These are phyloP conservation scores for Quercus lobata DNA, from an alignment of 331 rosid species.

Conservation along the genomic window DNA sequence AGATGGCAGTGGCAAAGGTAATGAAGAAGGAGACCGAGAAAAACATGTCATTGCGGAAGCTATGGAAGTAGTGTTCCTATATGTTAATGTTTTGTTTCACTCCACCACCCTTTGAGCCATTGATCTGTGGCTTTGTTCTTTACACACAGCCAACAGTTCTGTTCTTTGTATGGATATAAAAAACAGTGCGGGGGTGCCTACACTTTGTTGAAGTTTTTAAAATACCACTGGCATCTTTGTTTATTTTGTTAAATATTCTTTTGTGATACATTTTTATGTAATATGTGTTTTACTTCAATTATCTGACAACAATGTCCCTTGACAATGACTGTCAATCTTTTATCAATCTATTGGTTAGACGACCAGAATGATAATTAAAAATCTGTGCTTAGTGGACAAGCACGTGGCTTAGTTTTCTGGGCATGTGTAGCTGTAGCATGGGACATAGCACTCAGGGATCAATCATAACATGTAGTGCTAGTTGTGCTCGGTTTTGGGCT, in stretches of 20 bases:
- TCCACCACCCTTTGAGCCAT: neutral
- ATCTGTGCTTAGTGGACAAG: too few species aligned
- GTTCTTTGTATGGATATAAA: neutral
- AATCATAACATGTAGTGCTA: too few species aligned
- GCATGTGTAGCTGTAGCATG: too few species aligned
- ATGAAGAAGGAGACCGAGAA: constrained; percentile 98
- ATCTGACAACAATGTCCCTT: neutral
- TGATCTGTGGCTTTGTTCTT: neutral
- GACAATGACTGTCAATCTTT: neutral
- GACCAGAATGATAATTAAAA: too few species aligned
- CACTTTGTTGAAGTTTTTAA: neutral
- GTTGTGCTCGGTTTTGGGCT: too few species aligned
- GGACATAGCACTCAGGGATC: too few species aligned
- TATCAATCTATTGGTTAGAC: too few species aligned
- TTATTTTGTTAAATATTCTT: neutral
- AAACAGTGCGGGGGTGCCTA: neutral
- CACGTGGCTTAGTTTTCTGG: too few species aligned
- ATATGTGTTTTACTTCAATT: neutral
- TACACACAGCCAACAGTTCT: neutral
- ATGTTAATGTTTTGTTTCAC: neutral
- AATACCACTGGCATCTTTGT: neutral
- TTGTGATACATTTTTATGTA: neutral
- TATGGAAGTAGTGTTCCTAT: constrained; percentile 39
- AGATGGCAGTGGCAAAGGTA: constrained; percentile 99
- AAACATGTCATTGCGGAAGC: constrained; percentile 92